A percentile compares a stretch with the other conserved stretches of the same genome.
Conservation (phyloP, 202 grass and related monocot species). For the Dendrocalamus latiflorus region DNA sequence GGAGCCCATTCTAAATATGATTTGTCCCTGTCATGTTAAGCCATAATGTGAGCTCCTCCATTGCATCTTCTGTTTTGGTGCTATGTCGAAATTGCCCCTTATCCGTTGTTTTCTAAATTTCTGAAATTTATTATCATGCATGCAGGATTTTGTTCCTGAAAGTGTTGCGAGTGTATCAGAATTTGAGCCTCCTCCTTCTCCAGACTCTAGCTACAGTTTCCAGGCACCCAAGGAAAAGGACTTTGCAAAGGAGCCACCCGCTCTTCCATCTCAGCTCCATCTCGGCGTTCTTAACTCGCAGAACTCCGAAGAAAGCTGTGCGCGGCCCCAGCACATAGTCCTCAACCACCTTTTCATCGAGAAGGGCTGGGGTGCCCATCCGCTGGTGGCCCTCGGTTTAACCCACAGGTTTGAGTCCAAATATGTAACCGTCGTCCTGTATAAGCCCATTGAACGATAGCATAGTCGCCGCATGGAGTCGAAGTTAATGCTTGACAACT, state of each 20-base stretch:
- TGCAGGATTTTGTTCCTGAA: slow-evolving; percentile 93
- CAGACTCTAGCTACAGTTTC: slow-evolving; percentile 77
- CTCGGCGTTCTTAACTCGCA: slow-evolving; percentile 74
- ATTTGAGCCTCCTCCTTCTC: slow-evolving; percentile 72
- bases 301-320: slow-evolving; percentile 51
- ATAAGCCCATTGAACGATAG: slow-evolving; percentile 82
- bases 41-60: neutral
- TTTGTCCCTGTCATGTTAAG: neutral
- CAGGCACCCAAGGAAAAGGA: slow-evolving; percentile 73
- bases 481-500: slow-evolving; percentile 55
- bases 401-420: slow-evolving; percentile 91
- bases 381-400: slow-evolving; percentile 77
- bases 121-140: neutral
- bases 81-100: neutral
- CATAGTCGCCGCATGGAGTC: slow-evolving; percentile 15
- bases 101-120: neutral
- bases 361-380: slow-evolving; percentile 68
- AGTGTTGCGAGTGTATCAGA: slow-evolving; percentile 75
- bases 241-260: slow-evolving; percentile 84
- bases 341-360: slow-evolving; percentile 98
- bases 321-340: slow-evolving; percentile 69
- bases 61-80: neutral
- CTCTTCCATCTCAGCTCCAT: slow-evolving; percentile 73
- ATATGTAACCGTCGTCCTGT: slow-evolving; percentile 85
- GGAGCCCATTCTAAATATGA: neutral